Conservation (phyloP, 768 basidiomycete species). For the Tephrocybe rancida region DNA sequence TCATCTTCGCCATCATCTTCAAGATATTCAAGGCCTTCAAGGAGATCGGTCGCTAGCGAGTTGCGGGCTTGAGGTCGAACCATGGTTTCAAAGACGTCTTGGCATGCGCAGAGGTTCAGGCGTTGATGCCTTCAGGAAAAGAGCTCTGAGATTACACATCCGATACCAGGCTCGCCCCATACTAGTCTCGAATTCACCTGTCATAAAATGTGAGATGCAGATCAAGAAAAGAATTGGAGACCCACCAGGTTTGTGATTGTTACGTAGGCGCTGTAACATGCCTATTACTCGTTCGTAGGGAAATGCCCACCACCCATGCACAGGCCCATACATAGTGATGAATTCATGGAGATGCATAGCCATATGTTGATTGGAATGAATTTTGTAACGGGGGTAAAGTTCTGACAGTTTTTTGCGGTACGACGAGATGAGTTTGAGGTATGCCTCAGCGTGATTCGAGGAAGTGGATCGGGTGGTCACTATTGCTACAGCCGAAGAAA, state of each 20-base stretch:
- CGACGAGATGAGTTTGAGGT: slow-evolving; percentile 5
- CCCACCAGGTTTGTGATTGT: slow-evolving; percentile 27
- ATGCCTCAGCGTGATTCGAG: slow-evolving; percentile 15
- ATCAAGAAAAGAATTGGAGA: background rate
- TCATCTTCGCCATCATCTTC: too few species aligned
- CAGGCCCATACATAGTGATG: slow-evolving; percentile 31
- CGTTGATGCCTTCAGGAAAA: slow-evolving; percentile 16
- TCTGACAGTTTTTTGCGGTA: slow-evolving; percentile 19
- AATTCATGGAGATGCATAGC: slow-evolving; percentile 29
- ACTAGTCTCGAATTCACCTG: slow-evolving; percentile 16
- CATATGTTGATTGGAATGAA: slow-evolving; percentile 28
- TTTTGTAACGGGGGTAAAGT: slow-evolving; percentile 18
- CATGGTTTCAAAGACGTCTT: too few species aligned
- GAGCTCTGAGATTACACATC: slow-evolving; percentile 12
- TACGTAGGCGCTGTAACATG: slow-evolving; percentile 31
- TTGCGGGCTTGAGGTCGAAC: too few species aligned
- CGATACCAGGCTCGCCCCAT: slow-evolving; percentile 15
- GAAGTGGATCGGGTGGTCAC: too few species aligned
- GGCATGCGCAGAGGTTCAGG: too few species aligned
- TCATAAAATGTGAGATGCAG: background rate
- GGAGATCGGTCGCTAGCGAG: too few species aligned
- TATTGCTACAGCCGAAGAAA: slow-evolving; percentile 33
- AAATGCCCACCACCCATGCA: slow-evolving; percentile 40
- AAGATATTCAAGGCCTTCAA: too few species aligned
- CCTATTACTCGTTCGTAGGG: slow-evolving; percentile 40